These are phyloP conservation scores for Termitomyces sp. DNA, from an alignment of 768 basidiomycete genomes.

Conservation along the genomic window DNA sequence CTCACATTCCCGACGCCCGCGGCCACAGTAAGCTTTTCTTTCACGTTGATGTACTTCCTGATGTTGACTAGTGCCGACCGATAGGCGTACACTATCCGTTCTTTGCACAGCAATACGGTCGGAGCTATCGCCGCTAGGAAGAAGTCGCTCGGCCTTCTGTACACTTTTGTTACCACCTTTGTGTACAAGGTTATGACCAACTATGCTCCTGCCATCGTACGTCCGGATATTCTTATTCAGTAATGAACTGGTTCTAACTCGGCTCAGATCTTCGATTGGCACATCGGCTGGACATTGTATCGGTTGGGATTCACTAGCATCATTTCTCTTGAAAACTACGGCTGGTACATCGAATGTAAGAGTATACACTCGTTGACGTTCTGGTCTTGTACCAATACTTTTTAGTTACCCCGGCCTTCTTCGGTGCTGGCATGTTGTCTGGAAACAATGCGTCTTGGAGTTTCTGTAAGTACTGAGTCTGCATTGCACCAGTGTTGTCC, in stretches of 20 bases:
- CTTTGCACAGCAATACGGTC: conserved; percentile 50
- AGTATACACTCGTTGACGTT: not conserved
- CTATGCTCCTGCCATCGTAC: conserved; percentile 57
- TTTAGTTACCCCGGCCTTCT: conserved; percentile 52
- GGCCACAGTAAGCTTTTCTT: conserved; percentile 41
- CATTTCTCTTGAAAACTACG: conserved; percentile 56
- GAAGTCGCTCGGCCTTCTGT: conserved; percentile 50
- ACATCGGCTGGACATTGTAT: conserved; percentile 59
- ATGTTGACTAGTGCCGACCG: not conserved
- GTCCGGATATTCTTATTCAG: conserved; percentile 11
- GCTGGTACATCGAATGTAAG: conserved; percentile 53
- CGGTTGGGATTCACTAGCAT: conserved; percentile 57
- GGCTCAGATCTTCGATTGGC: conserved; percentile 54
- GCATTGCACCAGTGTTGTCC: not conserved
- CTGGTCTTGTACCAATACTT: not conserved
- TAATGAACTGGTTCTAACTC: not conserved
- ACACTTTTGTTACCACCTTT: conserved; percentile 45
- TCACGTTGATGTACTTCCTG: not conserved
- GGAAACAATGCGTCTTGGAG: conserved; percentile 56
- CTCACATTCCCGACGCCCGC: conserved; percentile 63
- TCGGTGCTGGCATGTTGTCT: conserved; percentile 56
- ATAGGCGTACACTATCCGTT: conserved; percentile 59
- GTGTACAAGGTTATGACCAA: conserved; percentile 50
- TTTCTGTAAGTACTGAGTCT: conserved; percentile 34
- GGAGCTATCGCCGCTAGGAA: conserved; percentile 51